These are phyloP conservation scores for Suillus decipiens DNA, from an alignment of 768 basidiomycete genomes.

Conservation along the genomic window DNA sequence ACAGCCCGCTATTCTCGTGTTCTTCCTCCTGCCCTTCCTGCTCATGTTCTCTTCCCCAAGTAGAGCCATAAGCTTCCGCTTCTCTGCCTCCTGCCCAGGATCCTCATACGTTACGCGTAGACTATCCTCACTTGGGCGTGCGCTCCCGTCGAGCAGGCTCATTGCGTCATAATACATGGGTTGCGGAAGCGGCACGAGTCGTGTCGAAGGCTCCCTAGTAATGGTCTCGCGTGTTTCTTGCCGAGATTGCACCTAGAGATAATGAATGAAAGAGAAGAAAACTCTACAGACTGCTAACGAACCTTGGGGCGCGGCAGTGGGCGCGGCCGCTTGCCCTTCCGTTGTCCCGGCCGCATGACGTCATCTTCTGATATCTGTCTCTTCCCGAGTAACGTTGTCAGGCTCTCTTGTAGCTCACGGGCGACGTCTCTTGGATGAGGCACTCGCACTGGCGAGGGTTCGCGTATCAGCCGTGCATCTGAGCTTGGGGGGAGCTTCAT, in stretches of 20 bases:
- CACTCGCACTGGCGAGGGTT: conserved; percentile 35
- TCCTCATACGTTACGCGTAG: conserved; percentile 69
- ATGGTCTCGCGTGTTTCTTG: conserved; percentile 37
- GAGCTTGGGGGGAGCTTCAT: conserved; percentile 43
- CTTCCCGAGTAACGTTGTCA: conserved; percentile 71
- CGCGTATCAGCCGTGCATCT: conserved; percentile 15
- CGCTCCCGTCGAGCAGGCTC: conserved; percentile 30
- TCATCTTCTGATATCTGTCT: conserved; percentile 50
- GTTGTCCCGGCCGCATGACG: conserved; percentile 18
- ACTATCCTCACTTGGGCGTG: conserved; percentile 41
- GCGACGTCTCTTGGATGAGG: conserved; percentile 47
- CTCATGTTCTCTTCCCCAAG: conserved; percentile 36
- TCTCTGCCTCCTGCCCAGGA: conserved; percentile 61
- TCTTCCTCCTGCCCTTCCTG: conserved; percentile 18
- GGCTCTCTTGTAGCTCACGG: conserved; percentile 67
- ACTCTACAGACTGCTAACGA: conserved; percentile 8
- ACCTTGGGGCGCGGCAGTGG: conserved; percentile 42
- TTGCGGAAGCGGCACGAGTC: conserved; percentile 4
- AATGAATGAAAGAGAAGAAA: not conserved
- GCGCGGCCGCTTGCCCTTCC: conserved; percentile 38
- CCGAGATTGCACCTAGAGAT: conserved; percentile 38
- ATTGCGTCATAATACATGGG: conserved; percentile 29
- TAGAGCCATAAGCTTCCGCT: conserved; percentile 56
- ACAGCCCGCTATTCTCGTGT: conserved; percentile 28
- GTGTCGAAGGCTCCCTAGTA: conserved; percentile 14